Base-by-base conservation (phyloP, 1,139 yeast species). In the Yamadazyma mexicana region DNA sequence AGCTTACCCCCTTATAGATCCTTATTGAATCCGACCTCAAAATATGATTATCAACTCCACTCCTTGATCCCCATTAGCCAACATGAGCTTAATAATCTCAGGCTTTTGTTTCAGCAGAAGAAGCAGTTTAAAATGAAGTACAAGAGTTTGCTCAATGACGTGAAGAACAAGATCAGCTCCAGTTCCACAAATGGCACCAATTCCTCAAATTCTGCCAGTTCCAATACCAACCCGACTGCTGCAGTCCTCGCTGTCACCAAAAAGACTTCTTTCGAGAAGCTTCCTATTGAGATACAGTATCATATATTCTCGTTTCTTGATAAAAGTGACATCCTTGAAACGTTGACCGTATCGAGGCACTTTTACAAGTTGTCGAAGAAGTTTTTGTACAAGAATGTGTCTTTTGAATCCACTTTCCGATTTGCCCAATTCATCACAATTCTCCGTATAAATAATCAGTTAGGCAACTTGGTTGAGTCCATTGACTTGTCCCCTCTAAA, bases 371-470 rank as follows among this genome's bases (percentile, higher is more conserved):
- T 77, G n/a, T 69, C 80, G 8, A 79, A 80, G 50, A 73, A 74
- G 2, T 65, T 71, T 25, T 61, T 85, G 16, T 87, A 85, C 55
- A 58, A 64, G 16, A 48, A 61, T n/a, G 77, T 89, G 11, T 48
- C 52, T 12, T 75, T 87, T 49, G 72, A 77, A 0, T 81, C 92
- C 3, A 80, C 89, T 4, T 87, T 82, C 54, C 64, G 95, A 35
- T 75, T 86, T 41, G 92, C 87, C 1, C 95, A 87, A 59, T 81
- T 87, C 54, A 79, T 87, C 8, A 72, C 89, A 1, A 73, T 81
- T 8, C 59, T 87, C 15, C 66, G 85, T 33, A 64, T 75, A 37
- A 76, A 76, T 48, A 69, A 77, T 2, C 66, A 65, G 4, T 70
- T 83, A 35, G 91, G 91, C 0, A 54, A 56, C 15, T 67, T 72